Percentiles rank a stretch among this genome's conserved stretches.
These are phyloP conservation scores for Boechera retrofracta DNA, from an alignment of 345 rosid species.

Conservation along the genomic window DNA sequence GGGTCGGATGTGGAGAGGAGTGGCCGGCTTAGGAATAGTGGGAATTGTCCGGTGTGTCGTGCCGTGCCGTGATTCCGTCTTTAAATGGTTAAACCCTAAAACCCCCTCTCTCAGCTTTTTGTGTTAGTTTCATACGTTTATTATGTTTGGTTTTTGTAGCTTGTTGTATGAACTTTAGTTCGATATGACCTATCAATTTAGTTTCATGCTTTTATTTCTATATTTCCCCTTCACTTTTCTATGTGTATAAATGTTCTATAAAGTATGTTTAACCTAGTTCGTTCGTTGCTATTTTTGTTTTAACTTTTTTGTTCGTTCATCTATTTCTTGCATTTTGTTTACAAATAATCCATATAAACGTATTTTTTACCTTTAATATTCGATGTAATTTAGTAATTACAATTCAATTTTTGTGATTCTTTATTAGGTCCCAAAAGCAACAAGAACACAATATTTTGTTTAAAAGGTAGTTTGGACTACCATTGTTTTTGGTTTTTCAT, in stretches of 20 bases:
- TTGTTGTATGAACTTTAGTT: background rate
- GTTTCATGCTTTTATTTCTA: background rate
- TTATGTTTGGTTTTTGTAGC: background rate
- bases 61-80: background rate
- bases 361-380: background rate
- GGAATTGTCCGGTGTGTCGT: conserved; percentile 16
- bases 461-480: background rate
- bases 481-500: too few species aligned
- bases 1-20: background rate
- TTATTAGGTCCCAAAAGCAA: too few species aligned
- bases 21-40: conserved; percentile 19
- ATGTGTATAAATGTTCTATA: background rate
- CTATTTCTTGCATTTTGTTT: background rate
- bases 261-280: background rate
- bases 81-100: background rate
- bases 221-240: background rate
- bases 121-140: background rate
- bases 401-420: too few species aligned
- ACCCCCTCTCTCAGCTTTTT: background rate
- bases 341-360: background rate
- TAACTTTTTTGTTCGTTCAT: background rate
- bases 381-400: too few species aligned
- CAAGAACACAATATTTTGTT: too few species aligned
- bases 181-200: background rate
- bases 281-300: background rate